Conservation (phyloP, 2,329 filamentous ascomycete genomes). For the Alternaria novae-zelandiae region DNA sequence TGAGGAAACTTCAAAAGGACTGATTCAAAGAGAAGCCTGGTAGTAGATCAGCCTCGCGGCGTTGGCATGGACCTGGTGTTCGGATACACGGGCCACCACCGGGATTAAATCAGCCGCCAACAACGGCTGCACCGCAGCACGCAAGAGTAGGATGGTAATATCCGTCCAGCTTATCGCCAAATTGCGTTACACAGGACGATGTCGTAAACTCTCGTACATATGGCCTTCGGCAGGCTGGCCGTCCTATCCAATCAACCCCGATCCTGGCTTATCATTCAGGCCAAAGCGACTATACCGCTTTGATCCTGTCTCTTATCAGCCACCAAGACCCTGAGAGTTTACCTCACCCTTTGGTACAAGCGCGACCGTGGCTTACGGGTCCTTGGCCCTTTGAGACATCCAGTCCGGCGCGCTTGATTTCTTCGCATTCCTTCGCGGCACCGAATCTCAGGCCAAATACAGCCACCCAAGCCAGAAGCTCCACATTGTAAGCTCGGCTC, state of each 20-base stretch:
- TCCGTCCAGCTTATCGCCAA: constrained; percentile 13
- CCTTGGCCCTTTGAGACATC: constrained; percentile 17
- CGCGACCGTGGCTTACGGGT: constrained; percentile 10
- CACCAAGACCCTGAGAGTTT: constrained; percentile 20
- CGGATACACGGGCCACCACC: constrained; percentile 29
- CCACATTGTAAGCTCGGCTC: constrained; percentile 15
- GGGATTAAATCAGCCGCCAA: constrained; percentile 23
- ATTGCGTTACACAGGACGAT: constrained; percentile 27
- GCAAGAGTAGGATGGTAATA: constrained; percentile 22
- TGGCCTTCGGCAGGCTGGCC: constrained; percentile 11
- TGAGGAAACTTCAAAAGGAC: background rate
- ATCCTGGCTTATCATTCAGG: constrained; percentile 28
- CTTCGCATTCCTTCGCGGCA: constrained; percentile 6
- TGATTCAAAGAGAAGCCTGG: background rate
- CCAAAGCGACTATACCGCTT: constrained; percentile 12
- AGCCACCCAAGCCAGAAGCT: constrained; percentile 9
- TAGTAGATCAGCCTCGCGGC: constrained; percentile 1
- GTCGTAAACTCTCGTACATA: constrained; percentile 26
- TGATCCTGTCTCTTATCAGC: constrained; percentile 20
- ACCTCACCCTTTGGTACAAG: constrained; percentile 19
- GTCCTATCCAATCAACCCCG: constrained; percentile 18
- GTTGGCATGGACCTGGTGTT: constrained; percentile 21
- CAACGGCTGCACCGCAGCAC: constrained; percentile 20
- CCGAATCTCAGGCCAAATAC: constrained; percentile 11
- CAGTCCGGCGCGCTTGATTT: constrained; percentile 14